phyloP scores from a whole-genome alignment of 2,329 filamentous ascomycete species.

The Cladosporium halotolerans region DNA sequence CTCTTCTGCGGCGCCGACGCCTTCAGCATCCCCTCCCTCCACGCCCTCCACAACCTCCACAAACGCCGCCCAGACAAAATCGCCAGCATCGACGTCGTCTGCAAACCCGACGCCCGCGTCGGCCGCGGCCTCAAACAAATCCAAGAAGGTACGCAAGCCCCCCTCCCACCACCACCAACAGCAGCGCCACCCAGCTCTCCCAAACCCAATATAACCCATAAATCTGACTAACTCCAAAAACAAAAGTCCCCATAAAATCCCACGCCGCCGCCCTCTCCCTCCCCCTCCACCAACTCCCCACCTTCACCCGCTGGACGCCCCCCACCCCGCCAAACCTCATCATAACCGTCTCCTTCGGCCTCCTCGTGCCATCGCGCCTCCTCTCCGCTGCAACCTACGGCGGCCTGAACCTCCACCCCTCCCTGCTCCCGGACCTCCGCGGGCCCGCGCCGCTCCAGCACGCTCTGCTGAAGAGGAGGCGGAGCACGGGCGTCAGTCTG shows the following conservation, averaged over 20 bases:
- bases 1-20: slow-evolving; percentile 92
- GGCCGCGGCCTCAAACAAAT: slow-evolving; percentile 68
- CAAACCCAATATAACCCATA: neutral
- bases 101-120: slow-evolving; percentile 68
- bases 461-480: slow-evolving; percentile 60
- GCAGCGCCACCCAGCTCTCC: neutral
- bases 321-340: slow-evolving; percentile 62
- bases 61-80: slow-evolving; percentile 46
- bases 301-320: slow-evolving; percentile 75
- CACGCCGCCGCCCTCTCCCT: slow-evolving; percentile 60
- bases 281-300: slow-evolving; percentile 67
- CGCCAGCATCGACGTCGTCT: slow-evolving; percentile 76
- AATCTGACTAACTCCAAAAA: no score
- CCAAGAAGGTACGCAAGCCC: slow-evolving; percentile 51
- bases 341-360: slow-evolving; percentile 88
- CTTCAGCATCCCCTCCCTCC: slow-evolving; percentile 75
- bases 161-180: slow-evolving; percentile 26
- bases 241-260: slow-evolving; percentile 64
- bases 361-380: slow-evolving; percentile 75
- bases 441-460: slow-evolving; percentile 84
- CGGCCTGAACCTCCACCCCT: slow-evolving; percentile 90
- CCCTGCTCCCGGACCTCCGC: slow-evolving; percentile 68
- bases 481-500: slow-evolving; percentile 67
- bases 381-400: slow-evolving; percentile 67
- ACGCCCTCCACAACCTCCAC: slow-evolving; percentile 55